Evolutionary conservation across 805 yeast species (phyloP).

Genomic region (Sporopachydermia lactativora): DNA sequence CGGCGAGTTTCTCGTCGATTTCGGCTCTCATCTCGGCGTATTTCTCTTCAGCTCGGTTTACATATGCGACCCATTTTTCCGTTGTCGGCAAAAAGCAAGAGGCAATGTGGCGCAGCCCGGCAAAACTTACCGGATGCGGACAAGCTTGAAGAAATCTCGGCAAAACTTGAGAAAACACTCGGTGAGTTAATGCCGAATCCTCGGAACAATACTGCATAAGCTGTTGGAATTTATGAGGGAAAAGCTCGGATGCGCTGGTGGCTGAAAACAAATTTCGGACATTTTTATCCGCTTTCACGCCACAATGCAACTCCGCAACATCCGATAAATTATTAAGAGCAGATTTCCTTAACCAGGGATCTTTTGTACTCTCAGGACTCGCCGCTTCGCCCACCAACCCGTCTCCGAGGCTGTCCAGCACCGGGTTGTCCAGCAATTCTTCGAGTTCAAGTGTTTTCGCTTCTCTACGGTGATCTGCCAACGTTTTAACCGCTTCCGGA

Average conservation of each 20-base stretch:
- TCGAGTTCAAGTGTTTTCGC: slow-evolving; percentile 14
- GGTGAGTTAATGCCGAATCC: slow-evolving; percentile 68
- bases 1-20: slow-evolving; percentile 43
- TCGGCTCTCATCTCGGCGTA: slow-evolving; percentile 43
- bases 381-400: slow-evolving; percentile 7
- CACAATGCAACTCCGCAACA: slow-evolving; percentile 70
- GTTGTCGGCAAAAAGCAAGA: slow-evolving; percentile 70
- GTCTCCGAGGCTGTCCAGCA: slow-evolving; percentile 13
- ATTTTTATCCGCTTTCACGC: slow-evolving; percentile 48
- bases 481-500: slow-evolving; percentile 9
- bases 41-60: slow-evolving; percentile 50
- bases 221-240: slow-evolving; percentile 36
- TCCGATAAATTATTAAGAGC: slow-evolving; percentile 68
- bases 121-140: slow-evolving; percentile 92
- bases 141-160: slow-evolving; percentile 55
- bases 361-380: slow-evolving; percentile 8
- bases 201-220: slow-evolving; percentile 72
- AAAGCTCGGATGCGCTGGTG: slow-evolving; percentile 37
- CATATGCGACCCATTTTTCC: slow-evolving; percentile 55
- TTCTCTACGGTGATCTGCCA: slow-evolving; percentile 10
- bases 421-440: slow-evolving; percentile 17
- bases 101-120: slow-evolving; percentile 66
- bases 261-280: slow-evolving; percentile 51
- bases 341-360: slow-evolving; percentile 74
- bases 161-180: slow-evolving; percentile 50